A percentile compares a stretch with the other conserved stretches of the same genome.
These are phyloP conservation scores for Boletus sensibilis DNA, from an alignment of 768 basidiomycete genomes.

Conservation along the genomic window DNA sequence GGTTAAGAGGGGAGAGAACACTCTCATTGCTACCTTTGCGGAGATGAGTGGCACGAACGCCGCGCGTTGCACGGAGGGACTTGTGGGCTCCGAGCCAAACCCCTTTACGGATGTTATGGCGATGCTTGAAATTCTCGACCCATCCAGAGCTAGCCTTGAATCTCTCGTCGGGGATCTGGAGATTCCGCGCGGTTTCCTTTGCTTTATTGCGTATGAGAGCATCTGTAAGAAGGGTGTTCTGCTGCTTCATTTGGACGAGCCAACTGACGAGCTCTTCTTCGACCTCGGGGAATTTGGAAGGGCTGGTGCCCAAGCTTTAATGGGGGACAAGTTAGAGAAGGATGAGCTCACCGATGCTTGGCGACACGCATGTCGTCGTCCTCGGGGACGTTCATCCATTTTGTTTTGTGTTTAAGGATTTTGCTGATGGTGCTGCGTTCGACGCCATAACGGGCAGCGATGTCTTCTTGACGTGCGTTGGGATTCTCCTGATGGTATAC, in stretches of 20 bases:
- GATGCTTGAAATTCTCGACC: conserved; percentile 90
- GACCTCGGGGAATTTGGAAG: conserved; percentile 78
- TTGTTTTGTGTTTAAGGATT: conserved; percentile 81
- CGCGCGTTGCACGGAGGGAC: conserved; percentile 32
- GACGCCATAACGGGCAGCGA: conserved; percentile 70
- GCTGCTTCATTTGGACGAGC: conserved; percentile 54
- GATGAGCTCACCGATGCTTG: conserved; percentile 60
- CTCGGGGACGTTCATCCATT: conserved; percentile 71
- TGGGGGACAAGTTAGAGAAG: conserved; percentile 4
- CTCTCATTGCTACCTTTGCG: conserved; percentile 38
- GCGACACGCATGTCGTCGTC: conserved; percentile 57
- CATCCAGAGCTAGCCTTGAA: conserved; percentile 94
- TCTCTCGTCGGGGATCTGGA: conserved; percentile 60
- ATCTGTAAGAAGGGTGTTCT: conserved; percentile 58
- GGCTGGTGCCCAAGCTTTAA: conserved; percentile 40
- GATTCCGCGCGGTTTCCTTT: conserved; percentile 56
- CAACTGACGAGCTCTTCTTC: conserved; percentile 63
- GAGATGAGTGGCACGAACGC: conserved; percentile 32
- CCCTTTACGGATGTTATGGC: conserved; percentile 72
- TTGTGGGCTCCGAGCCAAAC: conserved; percentile 48
- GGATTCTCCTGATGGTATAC: conserved; percentile 61
- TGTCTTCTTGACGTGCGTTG: conserved; percentile 78
- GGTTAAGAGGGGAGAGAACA: conserved; percentile 40
- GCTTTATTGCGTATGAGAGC: conserved; percentile 62
- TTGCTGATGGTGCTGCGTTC: conserved; percentile 95